Conservation (phyloP, 2,329 filamentous ascomycete species). For the Ophiostoma piceae region DNA sequence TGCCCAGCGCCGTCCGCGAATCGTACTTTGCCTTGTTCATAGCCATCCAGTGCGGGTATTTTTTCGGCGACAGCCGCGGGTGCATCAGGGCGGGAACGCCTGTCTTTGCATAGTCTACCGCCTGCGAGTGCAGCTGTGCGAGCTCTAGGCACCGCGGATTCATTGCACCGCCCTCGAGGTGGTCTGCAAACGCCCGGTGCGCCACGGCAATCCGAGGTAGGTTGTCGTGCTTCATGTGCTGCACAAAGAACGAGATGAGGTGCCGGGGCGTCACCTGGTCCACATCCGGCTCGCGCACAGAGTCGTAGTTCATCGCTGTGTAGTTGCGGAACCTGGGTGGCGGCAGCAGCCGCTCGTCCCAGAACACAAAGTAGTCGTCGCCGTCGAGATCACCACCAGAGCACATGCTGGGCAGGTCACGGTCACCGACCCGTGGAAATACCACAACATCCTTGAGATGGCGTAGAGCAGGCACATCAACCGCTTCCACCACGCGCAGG, state of each 20-base stretch:
- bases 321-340: conserved; percentile 52
- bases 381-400: conserved; percentile 94
- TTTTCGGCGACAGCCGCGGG: conserved; percentile 51
- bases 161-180: conserved; percentile 56
- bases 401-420: conserved; percentile 84
- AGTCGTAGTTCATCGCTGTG: conserved; percentile 70
- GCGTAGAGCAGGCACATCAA: conserved; percentile 65
- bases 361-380: conserved; percentile 91
- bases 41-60: conserved; percentile 87
- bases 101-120: conserved; percentile 92
- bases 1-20: conserved; percentile 68
- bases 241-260: conserved; percentile 79
- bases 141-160: conserved; percentile 65
- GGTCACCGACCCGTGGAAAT: conserved; percentile 52
- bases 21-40: conserved; percentile 54
- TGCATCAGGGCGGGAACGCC: conserved; percentile 69
- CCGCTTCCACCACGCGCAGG: conserved; percentile 77
- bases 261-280: conserved; percentile 65
- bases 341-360: conserved; percentile 73
- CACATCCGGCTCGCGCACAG: conserved; percentile 51
- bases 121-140: conserved; percentile 77
- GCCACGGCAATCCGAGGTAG: conserved; percentile 74
- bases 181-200: conserved; percentile 74
- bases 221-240: conserved; percentile 86
- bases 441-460: conserved; percentile 84